Conservation (phyloP, 306 rosid species). For the Malus fusca region DNA sequence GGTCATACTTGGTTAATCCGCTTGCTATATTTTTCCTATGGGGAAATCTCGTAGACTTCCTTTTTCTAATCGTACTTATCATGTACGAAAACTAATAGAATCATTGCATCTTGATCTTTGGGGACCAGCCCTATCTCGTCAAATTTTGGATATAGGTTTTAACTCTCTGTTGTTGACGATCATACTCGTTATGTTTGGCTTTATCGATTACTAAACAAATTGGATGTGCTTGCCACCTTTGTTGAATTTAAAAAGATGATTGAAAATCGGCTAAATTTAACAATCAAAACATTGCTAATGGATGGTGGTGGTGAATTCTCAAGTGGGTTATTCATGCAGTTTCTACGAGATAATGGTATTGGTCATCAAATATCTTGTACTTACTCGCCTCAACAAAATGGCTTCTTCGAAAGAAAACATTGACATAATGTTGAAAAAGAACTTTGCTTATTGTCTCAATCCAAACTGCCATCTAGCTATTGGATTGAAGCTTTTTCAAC, state of each 20-base stretch:
- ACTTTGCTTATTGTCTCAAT: neutral
- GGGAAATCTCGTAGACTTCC: too few relatives aligned
- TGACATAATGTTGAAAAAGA: neutral
- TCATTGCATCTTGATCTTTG: neutral
- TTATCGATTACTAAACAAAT: neutral
- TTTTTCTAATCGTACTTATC: too few relatives aligned
- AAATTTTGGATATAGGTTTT: neutral
- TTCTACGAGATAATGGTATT: too few relatives aligned
- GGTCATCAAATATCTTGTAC: neutral
- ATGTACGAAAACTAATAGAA: too few relatives aligned
- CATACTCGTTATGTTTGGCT: neutral
- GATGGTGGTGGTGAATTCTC: neutral
- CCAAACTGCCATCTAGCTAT: neutral
- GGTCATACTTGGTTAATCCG: too few relatives aligned
- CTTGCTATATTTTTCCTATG: too few relatives aligned
- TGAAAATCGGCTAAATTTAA: neutral
- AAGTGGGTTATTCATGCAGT: too few relatives aligned
- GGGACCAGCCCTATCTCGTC: neutral
- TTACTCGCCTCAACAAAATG: neutral
- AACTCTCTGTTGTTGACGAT: neutral
- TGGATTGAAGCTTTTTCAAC: neutral
- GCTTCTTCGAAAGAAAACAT: neutral
- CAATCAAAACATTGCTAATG: neutral
- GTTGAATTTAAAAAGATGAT: neutral
- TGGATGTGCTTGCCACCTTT: neutral